Base-by-base conservation (phyloP, 192 early-diverging fungal genomes). In the Entomortierella beljakovae region DNA sequence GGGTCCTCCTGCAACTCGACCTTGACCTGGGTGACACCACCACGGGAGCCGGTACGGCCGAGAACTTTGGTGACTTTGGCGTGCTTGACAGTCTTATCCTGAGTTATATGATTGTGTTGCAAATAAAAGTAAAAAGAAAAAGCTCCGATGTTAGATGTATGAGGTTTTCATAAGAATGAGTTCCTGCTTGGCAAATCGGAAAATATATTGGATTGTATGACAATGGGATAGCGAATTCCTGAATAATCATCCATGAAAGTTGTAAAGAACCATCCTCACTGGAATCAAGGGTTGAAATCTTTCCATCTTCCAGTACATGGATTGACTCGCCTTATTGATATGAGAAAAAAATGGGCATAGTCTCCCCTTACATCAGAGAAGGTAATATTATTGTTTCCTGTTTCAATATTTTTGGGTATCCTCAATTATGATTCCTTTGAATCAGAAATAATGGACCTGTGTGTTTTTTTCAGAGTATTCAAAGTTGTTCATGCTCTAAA, bases 11-110 rank as follows among this genome's bases (percentile, higher is more conserved):
- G 91, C 87, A 99, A 96, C 86, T 98, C 98, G 81, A 99, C 98
- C 72, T 97, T 94, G 84, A 99, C 98, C 86, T 94, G 98, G 81
- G 98, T 99, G 84, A 99, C 98, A 88, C 97, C 97, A 92, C 98
- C 98, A 81, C 98, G 97, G 85, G 98, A 99, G 82, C 98, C 98
- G 80, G 98, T 99, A 80, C 98, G 94, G 86, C 98, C 98, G 82
- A 99, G 93, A 71, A 99, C 94, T 90, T 98, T 97, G 76, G 87
- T 92, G 67, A 99, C 98, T 73, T 88, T 89, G 81, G 95, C 98
- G 84, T 95, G 92, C 91, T 98, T 99, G 68, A 94, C 89, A 81
- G 76, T 79, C 86, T 89, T 87, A 65, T 79, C 75, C 75, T 79
- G 75, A 55, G 46, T n/a, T n/a, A n/a, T n/a, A n/a, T n/a, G n/a